These are phyloP conservation scores for Akanthomyces uredinophilus DNA, from an alignment of 2,329 filamentous ascomycete genomes.

Conservation along the genomic window DNA sequence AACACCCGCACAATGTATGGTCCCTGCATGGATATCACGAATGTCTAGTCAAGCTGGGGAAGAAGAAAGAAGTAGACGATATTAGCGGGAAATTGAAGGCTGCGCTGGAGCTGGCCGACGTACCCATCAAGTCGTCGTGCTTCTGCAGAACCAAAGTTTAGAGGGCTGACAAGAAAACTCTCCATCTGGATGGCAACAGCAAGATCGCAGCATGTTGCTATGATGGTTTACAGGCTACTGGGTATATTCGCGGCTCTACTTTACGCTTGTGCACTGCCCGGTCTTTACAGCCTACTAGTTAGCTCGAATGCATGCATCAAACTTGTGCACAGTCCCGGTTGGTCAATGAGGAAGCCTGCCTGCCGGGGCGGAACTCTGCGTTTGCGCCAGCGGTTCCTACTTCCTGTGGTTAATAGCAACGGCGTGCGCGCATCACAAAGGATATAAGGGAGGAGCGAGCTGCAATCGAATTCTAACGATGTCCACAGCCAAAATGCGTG, in stretches of 20 bases:
- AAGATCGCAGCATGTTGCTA: background rate
- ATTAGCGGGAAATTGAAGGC: constrained; percentile 40
- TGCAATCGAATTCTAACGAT: constrained; percentile 8
- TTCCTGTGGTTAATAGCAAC: background rate
- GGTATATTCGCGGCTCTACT: background rate
- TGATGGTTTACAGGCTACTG: background rate
- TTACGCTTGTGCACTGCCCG: too few species aligned
- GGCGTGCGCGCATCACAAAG: background rate
- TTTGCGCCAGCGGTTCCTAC: background rate
- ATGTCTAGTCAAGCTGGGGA: constrained; percentile 51
- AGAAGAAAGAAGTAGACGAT: constrained; percentile 33
- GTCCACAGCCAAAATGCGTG: background rate
- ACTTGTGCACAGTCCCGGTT: background rate
- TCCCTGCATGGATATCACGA: constrained; percentile 68
- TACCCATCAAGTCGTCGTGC: constrained; percentile 41
- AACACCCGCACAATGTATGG: constrained; percentile 72
- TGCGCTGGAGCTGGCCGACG: constrained; percentile 53
- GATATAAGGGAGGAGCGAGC: background rate
- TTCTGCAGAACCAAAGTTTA: constrained; percentile 21
- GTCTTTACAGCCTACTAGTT: too few species aligned
- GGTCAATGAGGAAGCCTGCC: background rate
- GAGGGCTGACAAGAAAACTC: background rate
- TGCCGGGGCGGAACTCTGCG: background rate
- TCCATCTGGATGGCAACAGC: background rate
- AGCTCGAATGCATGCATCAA: too few species aligned